These are phyloP conservation scores for Moricandia moricandioides DNA, from an alignment of 345 rosid genomes.

Conservation along the genomic window DNA sequence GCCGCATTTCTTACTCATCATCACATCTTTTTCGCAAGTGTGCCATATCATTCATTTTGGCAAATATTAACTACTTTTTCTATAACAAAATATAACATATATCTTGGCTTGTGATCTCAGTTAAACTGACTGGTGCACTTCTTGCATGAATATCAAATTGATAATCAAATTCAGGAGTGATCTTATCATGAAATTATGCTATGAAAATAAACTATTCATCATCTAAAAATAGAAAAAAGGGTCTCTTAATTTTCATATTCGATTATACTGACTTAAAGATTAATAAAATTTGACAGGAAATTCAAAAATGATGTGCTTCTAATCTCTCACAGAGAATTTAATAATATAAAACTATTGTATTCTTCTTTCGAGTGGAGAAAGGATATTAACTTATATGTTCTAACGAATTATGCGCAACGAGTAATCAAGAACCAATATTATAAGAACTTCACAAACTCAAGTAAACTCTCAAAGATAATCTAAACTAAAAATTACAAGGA, in stretches of 20 bases:
- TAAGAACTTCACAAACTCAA: conserved; percentile 5
- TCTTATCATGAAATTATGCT: background rate
- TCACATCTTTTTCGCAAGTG: conserved; percentile 35
- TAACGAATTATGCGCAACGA: background rate
- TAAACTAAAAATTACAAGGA: conserved; percentile 21
- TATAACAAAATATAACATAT: background rate
- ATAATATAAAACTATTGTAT: background rate
- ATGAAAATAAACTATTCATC: background rate
- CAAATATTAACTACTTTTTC: background rate
- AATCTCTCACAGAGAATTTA: background rate
- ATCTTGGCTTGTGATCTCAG: background rate
- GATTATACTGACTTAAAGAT: background rate
- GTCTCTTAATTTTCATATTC: background rate
- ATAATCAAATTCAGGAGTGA: background rate
- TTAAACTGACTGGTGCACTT: background rate
- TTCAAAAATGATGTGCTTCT: background rate
- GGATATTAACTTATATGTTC: background rate
- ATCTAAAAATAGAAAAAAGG: background rate
- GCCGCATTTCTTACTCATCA: conserved; percentile 50
- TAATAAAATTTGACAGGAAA: background rate
- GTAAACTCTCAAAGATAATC: conserved; percentile 17
- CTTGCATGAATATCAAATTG: conserved; percentile 2
- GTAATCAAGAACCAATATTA: conserved; percentile 21
- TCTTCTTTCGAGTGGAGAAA: background rate
- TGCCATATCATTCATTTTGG: background rate